Evolutionary conservation across 306 rosid species (phyloP).

Genomic region (Corylus heterophylla): DNA sequence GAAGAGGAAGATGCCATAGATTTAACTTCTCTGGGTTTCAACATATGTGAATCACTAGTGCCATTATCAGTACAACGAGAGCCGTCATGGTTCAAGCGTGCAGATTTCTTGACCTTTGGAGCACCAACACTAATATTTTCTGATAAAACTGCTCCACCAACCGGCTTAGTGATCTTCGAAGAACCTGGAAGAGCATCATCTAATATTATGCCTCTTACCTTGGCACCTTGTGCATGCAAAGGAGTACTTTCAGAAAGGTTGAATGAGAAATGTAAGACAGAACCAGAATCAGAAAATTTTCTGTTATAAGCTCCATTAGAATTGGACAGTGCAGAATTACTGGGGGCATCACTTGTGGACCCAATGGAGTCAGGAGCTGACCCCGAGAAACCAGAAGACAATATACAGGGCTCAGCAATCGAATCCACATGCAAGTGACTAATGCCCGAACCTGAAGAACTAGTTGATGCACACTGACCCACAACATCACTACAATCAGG

Average conservation of each 20-base stretch:
- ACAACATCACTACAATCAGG: constrained; percentile 39
- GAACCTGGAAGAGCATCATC: constrained; percentile 33
- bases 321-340: constrained; percentile 27
- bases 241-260: constrained; percentile 31
- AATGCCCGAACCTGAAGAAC: constrained; percentile 26
- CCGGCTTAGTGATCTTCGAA: constrained; percentile 25
- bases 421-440: constrained; percentile 30
- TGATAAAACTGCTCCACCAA: constrained; percentile 32
- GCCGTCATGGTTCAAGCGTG: constrained; percentile 31
- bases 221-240: constrained; percentile 36
- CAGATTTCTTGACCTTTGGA: constrained; percentile 31
- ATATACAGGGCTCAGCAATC: constrained; percentile 33
- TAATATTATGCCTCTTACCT: constrained; percentile 28
- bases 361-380: constrained; percentile 41
- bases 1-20: constrained; percentile 36
- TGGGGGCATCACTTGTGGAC: constrained; percentile 26
- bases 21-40: constrained; percentile 45
- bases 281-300: constrained; percentile 41
- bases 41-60: constrained; percentile 23
- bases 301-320: constrained; percentile 26
- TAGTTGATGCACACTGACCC: constrained; percentile 27
- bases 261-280: constrained; percentile 42
- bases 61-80: constrained; percentile 26
- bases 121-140: constrained; percentile 30
- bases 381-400: constrained; percentile 72